phyloP scores from a whole-genome alignment of 192 early-diverging fungal genomes.

The Chytriomyces sp. region DNA sequence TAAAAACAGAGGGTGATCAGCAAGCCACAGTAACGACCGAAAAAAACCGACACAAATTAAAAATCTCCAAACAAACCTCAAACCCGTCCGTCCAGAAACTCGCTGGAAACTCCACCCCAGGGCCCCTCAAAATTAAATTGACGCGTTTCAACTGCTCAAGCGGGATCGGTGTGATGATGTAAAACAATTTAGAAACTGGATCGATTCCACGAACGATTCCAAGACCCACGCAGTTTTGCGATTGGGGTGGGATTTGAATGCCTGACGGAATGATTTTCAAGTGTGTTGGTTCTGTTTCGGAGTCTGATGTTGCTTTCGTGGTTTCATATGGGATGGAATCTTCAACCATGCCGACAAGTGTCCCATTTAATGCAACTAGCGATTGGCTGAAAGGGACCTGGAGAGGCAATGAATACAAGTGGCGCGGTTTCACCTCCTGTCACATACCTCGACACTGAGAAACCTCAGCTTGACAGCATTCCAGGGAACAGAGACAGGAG shows the following conservation, averaged over 20 bases:
- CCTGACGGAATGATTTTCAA: constrained; percentile 42
- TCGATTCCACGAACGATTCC: constrained; percentile 56
- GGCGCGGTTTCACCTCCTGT: neutral
- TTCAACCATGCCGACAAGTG: constrained; percentile 76
- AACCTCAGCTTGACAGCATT: constrained; percentile 12
- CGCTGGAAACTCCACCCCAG: constrained; percentile 40
- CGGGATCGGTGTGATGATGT: constrained; percentile 48
- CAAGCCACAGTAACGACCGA: constrained; percentile 10
- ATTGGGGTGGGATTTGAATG: constrained; percentile 36
- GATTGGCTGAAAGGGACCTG: constrained; percentile 79
- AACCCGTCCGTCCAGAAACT: constrained; percentile 36
- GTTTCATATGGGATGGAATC: constrained; percentile 24
- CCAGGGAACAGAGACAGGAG: constrained; percentile 44
- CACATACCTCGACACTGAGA: constrained; percentile 28
- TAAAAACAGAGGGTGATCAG: constrained; percentile 4
- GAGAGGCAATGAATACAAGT: neutral
- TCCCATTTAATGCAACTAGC: constrained; percentile 83
- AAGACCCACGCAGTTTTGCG: constrained; percentile 45
- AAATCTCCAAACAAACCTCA: constrained; percentile 36
- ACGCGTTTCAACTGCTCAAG: constrained; percentile 34
- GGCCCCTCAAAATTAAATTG: constrained; percentile 48
- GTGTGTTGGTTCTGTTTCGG: neutral
- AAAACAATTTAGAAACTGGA: constrained; percentile 34
- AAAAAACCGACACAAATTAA: no score
- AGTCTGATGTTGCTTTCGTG: neutral